These are phyloP conservation scores for Theileria sp. DNA, from an alignment of 169 alveolate species.

Conservation along the genomic window DNA sequence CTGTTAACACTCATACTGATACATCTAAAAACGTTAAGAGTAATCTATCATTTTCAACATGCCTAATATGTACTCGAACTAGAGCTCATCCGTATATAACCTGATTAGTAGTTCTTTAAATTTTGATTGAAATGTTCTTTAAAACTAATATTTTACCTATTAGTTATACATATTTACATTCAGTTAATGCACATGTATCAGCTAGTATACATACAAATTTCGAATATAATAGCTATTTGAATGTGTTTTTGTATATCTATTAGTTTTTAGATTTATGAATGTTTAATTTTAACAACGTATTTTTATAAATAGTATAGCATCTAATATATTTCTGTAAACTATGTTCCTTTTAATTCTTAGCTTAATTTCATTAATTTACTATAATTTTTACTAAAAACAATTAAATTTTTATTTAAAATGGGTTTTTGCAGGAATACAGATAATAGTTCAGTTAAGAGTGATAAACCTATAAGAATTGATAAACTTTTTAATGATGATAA, in stretches of 20 bases:
- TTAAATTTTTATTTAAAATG: background rate
- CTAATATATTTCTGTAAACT: too few relatives aligned
- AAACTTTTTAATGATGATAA: background rate
- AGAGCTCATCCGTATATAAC: background rate
- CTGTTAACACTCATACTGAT: background rate
- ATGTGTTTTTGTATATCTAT: background rate
- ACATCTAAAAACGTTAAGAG: background rate
- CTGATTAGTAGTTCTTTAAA: background rate
- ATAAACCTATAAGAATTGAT: background rate
- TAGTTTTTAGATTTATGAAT: too few relatives aligned
- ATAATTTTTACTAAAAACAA: background rate
- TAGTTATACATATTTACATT: background rate
- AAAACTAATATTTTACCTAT: background rate
- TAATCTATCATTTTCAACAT: constrained; percentile 12
- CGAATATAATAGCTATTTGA: too few relatives aligned
- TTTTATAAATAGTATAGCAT: too few relatives aligned
- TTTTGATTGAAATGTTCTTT: background rate
- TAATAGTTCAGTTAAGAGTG: background rate
- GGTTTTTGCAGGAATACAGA: background rate
- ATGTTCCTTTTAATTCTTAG: background rate
- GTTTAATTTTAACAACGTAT: background rate
- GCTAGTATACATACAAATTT: background rate
- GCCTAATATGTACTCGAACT: constrained; percentile 53
- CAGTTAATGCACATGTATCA: background rate
- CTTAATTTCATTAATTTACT: background rate